Base-by-base conservation (phyloP, 176 grass and related monocot genomes). In the Echinochloa phyllopogon region DNA sequence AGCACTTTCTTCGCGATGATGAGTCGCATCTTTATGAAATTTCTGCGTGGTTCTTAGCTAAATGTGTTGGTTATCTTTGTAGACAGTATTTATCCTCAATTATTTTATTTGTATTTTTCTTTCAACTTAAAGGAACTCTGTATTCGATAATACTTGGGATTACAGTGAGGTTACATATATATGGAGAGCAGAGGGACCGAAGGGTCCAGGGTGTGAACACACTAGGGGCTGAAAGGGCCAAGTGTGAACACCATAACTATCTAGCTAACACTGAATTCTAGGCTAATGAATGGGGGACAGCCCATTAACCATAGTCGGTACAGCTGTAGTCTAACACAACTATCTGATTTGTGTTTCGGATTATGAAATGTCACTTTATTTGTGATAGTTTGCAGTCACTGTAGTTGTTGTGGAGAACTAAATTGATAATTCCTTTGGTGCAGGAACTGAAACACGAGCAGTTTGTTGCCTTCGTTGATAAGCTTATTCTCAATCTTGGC, bases 391-490 rank as follows among this genome's bases (percentile, higher is more conserved):
- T 1, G 1, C 18, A 18, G 21, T 64, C 13, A 45, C 21, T 52
- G 47, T 85, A 57, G 12, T 61, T 16, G 48, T 6, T 86, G 16
- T 79, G 29, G 17, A 24, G 42, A 79, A 62, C 29, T 68, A 48
- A 77, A 69, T 77, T 16, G 1, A 72, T 52, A 2, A 59, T 52
- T 69, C 8, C 45, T 80, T 79, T 80, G 75, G 80, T 92, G 76
- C 89, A 98, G 93, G 90, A 86, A 75, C 45, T 79, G 44, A 93
- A 72, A 62, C 85, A 95, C 52, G 45, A 80, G 49, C 81, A 41
- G n/a, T 95, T 98, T 72, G 58, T 94, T 94, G 84, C 89, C 74
- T 95, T 98, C 60, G 63, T 94, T 72, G 82, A 94, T 78, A 94
- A 88, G 56, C 85, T 98, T 86, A 79, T 95, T 87, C 85, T 80